Evolutionary conservation across 306 rosid genomes (phyloP), one percentile per base, ranked within the genome.

Genomic region (Corylus avellana): DNA sequence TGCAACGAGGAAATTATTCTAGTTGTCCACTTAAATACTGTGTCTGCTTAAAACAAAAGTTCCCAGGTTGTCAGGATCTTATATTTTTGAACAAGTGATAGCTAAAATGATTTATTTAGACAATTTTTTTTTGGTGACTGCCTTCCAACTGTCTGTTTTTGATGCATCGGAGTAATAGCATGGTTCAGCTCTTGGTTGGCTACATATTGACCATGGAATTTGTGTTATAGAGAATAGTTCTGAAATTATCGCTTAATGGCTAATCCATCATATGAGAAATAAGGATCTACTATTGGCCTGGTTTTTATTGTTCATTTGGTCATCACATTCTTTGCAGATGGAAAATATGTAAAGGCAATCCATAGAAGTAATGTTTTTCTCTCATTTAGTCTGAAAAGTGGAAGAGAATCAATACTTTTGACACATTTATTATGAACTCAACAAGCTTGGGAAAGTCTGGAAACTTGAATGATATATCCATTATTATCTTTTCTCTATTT

Each of bases 381-480:
- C 8, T 10, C 42, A 39, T 42, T 68, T 42, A 9, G 16, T 32
- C 53, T 17, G 51, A 10, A 11, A n/a, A 68, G 27, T 75, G 49
- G 63, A 46, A 49, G 17, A 62, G 17, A 80, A 11, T 9, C 68
- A 39, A 25, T 55, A 32, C 44, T 5, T 22, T 70, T 51, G 49
- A 44, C 49, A n/a, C 49, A 32, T 50, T 56, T 81, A 20, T 76
- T 39, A 48, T 51, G 57, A 47, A 29, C 22, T 69, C 72, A 20
- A 32, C 59, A 49, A 46, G 22, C 68, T 39, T 25, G 14, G 44
- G 20, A 10, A 8, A 42, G 16, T 56, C 74, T 51, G 42, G 4
- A 64, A 8, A 72, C 8, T 5, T 67, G 1, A 69, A 46, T 54
- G 46, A 62, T 62, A 20, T 63, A 39, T 53, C 20, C 55, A 49